phyloP scores from a whole-genome alignment of 1,284 basidiomycete genomes.

The Puccinia triticina region DNA sequence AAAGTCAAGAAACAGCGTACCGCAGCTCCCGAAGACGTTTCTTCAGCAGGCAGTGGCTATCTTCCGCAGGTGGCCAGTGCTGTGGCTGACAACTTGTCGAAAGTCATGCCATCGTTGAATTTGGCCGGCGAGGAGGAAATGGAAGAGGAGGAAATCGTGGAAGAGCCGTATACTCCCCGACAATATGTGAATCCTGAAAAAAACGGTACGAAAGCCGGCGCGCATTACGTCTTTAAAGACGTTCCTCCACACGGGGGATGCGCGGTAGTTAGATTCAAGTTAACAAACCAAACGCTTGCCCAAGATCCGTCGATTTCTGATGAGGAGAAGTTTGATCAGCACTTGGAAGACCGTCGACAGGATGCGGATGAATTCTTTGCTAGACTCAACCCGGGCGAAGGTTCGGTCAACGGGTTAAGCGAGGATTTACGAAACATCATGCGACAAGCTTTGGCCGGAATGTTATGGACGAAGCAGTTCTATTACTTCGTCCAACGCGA shows the following conservation, averaged over 20 bases:
- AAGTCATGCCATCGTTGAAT: conserved; percentile 44
- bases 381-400: conserved; percentile 70
- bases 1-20: conserved; percentile 21
- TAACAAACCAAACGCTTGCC: conserved; percentile 75
- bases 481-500: conserved; percentile 95
- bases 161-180: conserved; percentile 59
- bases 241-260: conserved; percentile 91
- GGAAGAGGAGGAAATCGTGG: conserved; percentile 66
- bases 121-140: conserved; percentile 58
- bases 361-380: conserved; percentile 97
- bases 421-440: conserved; percentile 94
- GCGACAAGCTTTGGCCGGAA: conserved; percentile 95
- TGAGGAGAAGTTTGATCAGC: conserved; percentile 85
- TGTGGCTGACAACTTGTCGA: conserved; percentile 44
- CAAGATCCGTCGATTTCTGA: conserved; percentile 81
- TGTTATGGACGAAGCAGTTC: conserved; percentile 97
- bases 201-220: conserved; percentile 86
- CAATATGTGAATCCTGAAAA: conserved; percentile 82
- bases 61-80: conserved; percentile 52
- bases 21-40: conserved; percentile 57
- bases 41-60: conserved; percentile 51
- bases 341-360: conserved; percentile 80
- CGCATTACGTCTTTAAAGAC: conserved; percentile 82
- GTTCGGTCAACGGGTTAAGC: conserved; percentile 67
- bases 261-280: conserved; percentile 89